Conservation (phyloP, 2,329 filamentous ascomycete species). For the Myriosclerotinia duriaeana region DNA sequence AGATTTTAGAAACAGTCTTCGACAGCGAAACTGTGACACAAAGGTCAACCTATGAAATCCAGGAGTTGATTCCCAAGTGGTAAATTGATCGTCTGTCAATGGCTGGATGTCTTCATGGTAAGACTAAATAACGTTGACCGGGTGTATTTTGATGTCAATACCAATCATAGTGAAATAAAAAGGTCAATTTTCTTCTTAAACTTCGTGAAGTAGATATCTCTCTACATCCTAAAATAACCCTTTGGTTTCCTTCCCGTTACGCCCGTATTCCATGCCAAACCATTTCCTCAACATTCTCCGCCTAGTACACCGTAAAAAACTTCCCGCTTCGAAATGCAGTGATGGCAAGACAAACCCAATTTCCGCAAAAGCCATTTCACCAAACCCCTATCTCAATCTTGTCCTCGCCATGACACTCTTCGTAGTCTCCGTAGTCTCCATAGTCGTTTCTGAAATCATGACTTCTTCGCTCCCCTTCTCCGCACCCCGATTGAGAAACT, state of each 20-base stretch:
- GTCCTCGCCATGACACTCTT: background rate
- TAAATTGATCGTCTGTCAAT: background rate
- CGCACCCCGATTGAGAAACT: no score
- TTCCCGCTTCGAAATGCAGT: fast-evolving
- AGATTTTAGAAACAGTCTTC: background rate
- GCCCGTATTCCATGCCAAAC: background rate
- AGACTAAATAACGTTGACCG: no score
- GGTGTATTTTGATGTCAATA: no score
- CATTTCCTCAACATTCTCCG: no score
- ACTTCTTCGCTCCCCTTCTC: background rate
- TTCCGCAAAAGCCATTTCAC: background rate
- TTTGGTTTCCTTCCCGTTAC: background rate
- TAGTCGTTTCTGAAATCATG: background rate
- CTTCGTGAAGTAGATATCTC: no score
- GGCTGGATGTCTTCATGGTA: no score
- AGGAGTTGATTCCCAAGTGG: background rate
- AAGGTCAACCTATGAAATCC: background rate
- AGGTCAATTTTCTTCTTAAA: no score
- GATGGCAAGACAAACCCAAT: background rate
- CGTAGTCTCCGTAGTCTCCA: background rate
- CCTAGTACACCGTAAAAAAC: no score
- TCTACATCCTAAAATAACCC: no score
- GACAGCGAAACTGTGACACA: background rate
- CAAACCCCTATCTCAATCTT: background rate
- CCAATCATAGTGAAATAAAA: no score